These are phyloP conservation scores for Aspergillus texensis DNA, from an alignment of 2,329 filamentous ascomycete species.

Conservation along the genomic window DNA sequence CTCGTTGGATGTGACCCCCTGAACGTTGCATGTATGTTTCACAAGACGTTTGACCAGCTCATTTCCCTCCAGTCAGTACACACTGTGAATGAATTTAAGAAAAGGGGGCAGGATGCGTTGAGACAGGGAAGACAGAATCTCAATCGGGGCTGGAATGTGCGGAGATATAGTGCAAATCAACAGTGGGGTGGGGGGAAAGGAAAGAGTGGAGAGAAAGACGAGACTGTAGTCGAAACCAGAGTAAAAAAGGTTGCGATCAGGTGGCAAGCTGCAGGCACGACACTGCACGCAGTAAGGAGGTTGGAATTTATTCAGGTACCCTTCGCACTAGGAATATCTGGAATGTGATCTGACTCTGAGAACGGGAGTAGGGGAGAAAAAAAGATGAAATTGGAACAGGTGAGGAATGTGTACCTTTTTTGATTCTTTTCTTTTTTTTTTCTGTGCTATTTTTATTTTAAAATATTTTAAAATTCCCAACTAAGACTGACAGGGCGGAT, in stretches of 20 bases:
- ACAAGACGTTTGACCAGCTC: slow-evolving; percentile 23
- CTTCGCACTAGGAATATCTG: not conserved
- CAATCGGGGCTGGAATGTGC: not conserved
- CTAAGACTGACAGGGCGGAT: slow-evolving; percentile 1
- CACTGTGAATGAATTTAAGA: not conserved
- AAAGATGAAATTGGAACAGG: not conserved
- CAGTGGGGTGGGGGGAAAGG: not conserved
- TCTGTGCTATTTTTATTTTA: slow-evolving; percentile 1
- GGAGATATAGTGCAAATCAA: slow-evolving; percentile 2
- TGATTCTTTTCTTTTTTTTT: not conserved
- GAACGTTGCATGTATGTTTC: slow-evolving; percentile 25
- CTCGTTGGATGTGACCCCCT: slow-evolving; percentile 13
- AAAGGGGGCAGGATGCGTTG: not conserved
- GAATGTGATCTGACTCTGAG: not conserved
- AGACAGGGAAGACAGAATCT: not conserved
- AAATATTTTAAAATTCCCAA: not conserved
- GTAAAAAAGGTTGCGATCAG: not conserved
- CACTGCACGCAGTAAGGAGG: not conserved
- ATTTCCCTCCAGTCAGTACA: slow-evolving; percentile 5
- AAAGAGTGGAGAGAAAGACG: not conserved
- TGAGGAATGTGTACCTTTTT: not conserved
- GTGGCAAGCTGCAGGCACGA: not conserved
- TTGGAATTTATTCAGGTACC: slow-evolving; percentile 1
- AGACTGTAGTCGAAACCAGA: not conserved
- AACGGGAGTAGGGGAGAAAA: not conserved